Conservation (phyloP, 2,329 filamentous ascomycete species). For the Xylaria sp. region DNA sequence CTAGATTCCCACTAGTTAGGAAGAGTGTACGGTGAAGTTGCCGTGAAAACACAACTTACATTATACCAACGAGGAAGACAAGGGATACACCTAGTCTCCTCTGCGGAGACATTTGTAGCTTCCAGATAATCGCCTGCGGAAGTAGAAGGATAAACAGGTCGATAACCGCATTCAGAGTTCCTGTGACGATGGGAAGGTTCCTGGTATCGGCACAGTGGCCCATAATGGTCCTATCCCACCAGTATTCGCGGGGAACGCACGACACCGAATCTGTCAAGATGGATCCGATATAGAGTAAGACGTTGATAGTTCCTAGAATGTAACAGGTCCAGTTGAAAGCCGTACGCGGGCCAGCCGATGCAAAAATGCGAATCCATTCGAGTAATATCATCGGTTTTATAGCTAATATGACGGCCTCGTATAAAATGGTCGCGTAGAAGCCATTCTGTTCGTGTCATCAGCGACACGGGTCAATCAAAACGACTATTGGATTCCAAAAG, state of each 20-base stretch:
- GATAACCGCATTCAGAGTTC: conserved; percentile 17
- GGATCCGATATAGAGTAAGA: conserved; percentile 18
- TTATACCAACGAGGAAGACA: conserved; percentile 12
- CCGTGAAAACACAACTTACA: not conserved
- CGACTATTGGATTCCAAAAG: not conserved
- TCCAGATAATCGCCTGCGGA: conserved; percentile 23
- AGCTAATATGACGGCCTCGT: conserved; percentile 21
- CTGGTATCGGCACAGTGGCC: conserved; percentile 22
- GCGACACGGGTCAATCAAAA: not conserved
- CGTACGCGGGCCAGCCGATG: conserved; percentile 23
- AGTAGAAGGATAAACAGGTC: conserved; percentile 21
- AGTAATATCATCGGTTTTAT: conserved; percentile 26
- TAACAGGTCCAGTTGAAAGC: conserved; percentile 28
- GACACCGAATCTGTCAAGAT: conserved; percentile 23
- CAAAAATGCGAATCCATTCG: conserved; percentile 26
- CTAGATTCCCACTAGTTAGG: conserved; percentile 4
- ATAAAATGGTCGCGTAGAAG: conserved; percentile 23
- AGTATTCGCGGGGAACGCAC: conserved; percentile 23
- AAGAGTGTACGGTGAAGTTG: not conserved
- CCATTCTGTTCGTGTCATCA: conserved; percentile 13
- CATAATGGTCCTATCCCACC: conserved; percentile 21
- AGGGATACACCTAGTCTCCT: conserved; percentile 17
- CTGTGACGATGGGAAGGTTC: conserved; percentile 23
- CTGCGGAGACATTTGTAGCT: conserved; percentile 11
- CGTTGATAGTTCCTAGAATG: conserved; percentile 13